These are phyloP conservation scores for Marchantia polymorpha DNA, from an alignment of 225 moss, liverwort and hornwort species.

Conservation along the genomic window DNA sequence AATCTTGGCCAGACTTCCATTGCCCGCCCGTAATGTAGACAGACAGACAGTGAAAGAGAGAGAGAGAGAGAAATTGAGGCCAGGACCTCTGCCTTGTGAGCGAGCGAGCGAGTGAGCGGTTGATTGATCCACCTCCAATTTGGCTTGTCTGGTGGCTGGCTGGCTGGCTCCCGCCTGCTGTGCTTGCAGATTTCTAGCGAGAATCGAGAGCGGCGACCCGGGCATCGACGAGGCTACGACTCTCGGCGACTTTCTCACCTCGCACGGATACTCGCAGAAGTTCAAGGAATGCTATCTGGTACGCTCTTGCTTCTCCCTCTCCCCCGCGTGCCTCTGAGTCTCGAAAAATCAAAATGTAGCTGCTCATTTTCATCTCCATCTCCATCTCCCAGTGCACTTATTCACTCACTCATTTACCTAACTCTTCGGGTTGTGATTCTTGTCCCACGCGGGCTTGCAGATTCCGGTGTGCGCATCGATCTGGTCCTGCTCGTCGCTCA, in stretches of 20 bases:
- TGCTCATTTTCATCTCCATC: not conserved
- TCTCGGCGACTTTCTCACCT: constrained; percentile 65
- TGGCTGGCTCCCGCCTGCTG: not conserved
- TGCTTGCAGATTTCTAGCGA: constrained; percentile 53
- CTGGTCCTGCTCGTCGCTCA: constrained; percentile 69
- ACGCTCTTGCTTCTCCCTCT: constrained; percentile 12
- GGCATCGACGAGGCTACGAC: constrained; percentile 49
- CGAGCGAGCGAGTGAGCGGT: no score
- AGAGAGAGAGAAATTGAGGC: not conserved
- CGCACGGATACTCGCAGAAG: constrained; percentile 66
- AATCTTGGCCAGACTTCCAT: not conserved
- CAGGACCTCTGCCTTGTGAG: no score
- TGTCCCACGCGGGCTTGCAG: constrained; percentile 25
- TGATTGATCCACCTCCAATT: not conserved
- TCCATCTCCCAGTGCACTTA: no score
- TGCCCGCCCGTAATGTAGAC: not conserved
- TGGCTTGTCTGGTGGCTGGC: not conserved
- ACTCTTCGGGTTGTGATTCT: not conserved
- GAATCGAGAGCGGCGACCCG: constrained; percentile 45
- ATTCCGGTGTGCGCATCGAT: constrained; percentile 76
- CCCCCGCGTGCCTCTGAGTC: no score
- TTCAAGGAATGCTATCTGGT: constrained; percentile 87
- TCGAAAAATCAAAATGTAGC: no score
- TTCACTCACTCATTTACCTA: no score
- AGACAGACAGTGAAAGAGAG: not conserved